Conservation (phyloP, 352 stramenopile species). For the Phytopythium mirpurense region DNA sequence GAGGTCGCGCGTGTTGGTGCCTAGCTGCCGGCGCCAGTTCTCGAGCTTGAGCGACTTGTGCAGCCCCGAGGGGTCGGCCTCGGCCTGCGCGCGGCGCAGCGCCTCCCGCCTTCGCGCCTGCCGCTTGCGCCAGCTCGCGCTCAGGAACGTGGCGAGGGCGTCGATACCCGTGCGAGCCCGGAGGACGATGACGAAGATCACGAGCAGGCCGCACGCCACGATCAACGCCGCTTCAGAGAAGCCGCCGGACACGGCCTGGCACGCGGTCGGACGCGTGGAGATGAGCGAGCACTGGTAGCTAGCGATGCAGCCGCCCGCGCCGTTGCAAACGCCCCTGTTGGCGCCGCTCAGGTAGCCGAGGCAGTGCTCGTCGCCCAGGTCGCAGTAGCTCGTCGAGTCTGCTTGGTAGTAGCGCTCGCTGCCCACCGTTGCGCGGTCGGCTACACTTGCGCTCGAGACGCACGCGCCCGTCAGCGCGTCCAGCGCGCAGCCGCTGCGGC, state of each 20-base stretch:
- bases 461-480: slow-evolving; percentile 33
- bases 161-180: slow-evolving; percentile 5
- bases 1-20: slow-evolving; percentile 12
- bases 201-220: slow-evolving; percentile 1
- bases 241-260: not conserved
- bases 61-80: not conserved
- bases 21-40: slow-evolving; percentile 21
- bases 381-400: slow-evolving; percentile 20
- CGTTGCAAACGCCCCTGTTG: slow-evolving; percentile 14
- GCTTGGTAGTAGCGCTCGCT: slow-evolving; percentile 19
- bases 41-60: slow-evolving; percentile 25
- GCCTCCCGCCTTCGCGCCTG: not conserved
- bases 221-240: slow-evolving; percentile 1
- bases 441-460: slow-evolving; percentile 17
- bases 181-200: slow-evolving; percentile 7
- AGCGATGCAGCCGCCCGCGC: slow-evolving; percentile 17
- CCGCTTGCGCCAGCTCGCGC: not conserved
- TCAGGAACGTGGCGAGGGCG: not conserved
- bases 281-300: slow-evolving; percentile 18
- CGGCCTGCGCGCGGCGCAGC: not conserved
- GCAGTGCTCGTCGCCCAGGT: slow-evolving; percentile 17
- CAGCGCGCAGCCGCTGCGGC: slow-evolving; percentile 23
- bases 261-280: not conserved
- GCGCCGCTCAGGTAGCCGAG: slow-evolving; percentile 9
- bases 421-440: slow-evolving; percentile 2